phyloP scores from a whole-genome alignment of 768 basidiomycete species.

The Lactifluus volemus region DNA sequence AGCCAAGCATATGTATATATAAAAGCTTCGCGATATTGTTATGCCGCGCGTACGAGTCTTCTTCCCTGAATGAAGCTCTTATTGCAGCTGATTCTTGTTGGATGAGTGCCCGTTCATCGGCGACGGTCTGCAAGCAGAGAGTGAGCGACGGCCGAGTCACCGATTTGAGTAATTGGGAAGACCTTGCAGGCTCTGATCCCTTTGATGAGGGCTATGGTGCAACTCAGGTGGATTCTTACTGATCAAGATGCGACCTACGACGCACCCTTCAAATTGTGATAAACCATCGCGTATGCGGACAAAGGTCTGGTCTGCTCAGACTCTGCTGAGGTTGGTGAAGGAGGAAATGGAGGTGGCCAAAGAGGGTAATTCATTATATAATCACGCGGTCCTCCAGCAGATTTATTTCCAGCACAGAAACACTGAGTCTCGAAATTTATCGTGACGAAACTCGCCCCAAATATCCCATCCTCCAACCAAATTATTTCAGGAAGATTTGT shows the following conservation, averaged over 20 bases:
- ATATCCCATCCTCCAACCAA: no score
- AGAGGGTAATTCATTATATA: background rate
- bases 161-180: background rate
- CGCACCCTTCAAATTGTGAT: slow-evolving; percentile 81
- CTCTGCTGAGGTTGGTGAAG: background rate
- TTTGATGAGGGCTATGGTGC: slow-evolving; percentile 80
- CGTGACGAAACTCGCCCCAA: no score
- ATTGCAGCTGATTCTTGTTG: slow-evolving; percentile 97
- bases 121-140: slow-evolving; percentile 64
- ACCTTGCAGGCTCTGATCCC: slow-evolving; percentile 96
- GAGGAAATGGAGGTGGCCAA: background rate
- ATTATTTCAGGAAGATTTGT: no score
- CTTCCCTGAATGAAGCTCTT: slow-evolving; percentile 93
- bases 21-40: slow-evolving; percentile 97
- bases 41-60: slow-evolving; percentile 90
- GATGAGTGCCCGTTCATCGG: slow-evolving; percentile 94
- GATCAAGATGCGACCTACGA: background rate
- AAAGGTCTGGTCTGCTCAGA: background rate
- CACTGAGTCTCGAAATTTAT: no score
- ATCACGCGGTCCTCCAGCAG: background rate
- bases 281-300: slow-evolving; percentile 44
- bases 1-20: slow-evolving; percentile 99
- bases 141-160: slow-evolving; percentile 3
- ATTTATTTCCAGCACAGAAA: no score
- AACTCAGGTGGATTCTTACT: slow-evolving; percentile 23